Conservation (phyloP, 2,329 filamentous ascomycete genomes). For the Alternaria incomplexa region DNA sequence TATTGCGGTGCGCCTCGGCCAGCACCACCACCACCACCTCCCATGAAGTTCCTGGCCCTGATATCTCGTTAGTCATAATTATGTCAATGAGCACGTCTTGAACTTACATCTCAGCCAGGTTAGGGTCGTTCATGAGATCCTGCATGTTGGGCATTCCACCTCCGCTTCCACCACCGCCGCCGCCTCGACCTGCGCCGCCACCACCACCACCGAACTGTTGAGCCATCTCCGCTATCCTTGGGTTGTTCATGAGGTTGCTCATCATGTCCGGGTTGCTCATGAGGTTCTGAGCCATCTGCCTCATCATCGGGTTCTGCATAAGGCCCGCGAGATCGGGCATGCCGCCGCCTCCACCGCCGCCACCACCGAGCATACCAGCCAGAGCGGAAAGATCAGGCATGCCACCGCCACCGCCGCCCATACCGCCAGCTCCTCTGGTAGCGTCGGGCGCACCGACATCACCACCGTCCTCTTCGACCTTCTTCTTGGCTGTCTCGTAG, state of each 20-base stretch:
- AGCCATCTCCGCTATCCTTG: slow-evolving; percentile 84
- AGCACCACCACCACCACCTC: slow-evolving; percentile 28
- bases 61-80: slow-evolving; percentile 5
- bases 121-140: slow-evolving; percentile 88
- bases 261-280: slow-evolving; percentile 97
- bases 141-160: slow-evolving; percentile 90
- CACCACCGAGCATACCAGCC: slow-evolving; percentile 55
- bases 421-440: slow-evolving; percentile 50
- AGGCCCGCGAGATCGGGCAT: slow-evolving; percentile 80
- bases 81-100: neutral
- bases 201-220: slow-evolving; percentile 65
- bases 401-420: slow-evolving; percentile 67
- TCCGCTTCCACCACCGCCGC: slow-evolving; percentile 66
- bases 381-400: slow-evolving; percentile 88
- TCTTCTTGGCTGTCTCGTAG: slow-evolving; percentile 87
- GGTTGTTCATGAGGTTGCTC: slow-evolving; percentile 93
- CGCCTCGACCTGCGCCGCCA: slow-evolving; percentile 58
- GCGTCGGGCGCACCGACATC: slow-evolving; percentile 57
- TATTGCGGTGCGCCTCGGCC: slow-evolving; percentile 23
- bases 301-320: slow-evolving; percentile 89
- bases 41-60: slow-evolving; percentile 73
- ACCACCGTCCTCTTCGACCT: slow-evolving; percentile 78
- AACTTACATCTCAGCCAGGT: slow-evolving; percentile 89
- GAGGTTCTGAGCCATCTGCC: slow-evolving; percentile 93
- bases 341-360: slow-evolving; percentile 68